Base-by-base conservation (phyloP, 148 eudicot genomes). In the Vaccinium darrowii region DNA sequence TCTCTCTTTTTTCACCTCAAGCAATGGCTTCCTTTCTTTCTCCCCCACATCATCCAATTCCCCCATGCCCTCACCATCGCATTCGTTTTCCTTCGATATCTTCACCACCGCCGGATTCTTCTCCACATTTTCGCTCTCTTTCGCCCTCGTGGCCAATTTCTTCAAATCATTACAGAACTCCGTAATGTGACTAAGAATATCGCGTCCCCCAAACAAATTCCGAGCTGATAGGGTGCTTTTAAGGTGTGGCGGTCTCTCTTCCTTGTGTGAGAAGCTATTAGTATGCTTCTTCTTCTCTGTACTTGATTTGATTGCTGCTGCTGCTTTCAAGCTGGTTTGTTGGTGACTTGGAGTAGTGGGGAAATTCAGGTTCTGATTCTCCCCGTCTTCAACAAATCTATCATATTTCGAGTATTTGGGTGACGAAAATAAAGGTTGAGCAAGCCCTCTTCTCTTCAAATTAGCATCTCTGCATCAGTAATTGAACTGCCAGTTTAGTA, bases 91-190 rank as follows among this genome's bases (percentile, higher is more conserved):
- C 30, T 75, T 79, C 47, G 33, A 58, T 78, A 72, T 57, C 75
- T 21, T 72, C 27, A 12, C 75, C 25, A 76, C 81, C 75, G 63
- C 12, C 13, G 79, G 57, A 82, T 69, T 84, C 86, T 60, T 79
- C 25, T 87, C 90, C 50, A 15, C 83, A 78, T 80, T 69, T 25
- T 91, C 94, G 33, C 81, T 83, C 39, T 89, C 93, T 80, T 90
- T 91, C 8, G 84, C 79, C 86, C 89, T 90, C 11, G 43, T 87
- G 0, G 96, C 91, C 90, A 95, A 72, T 79, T 88, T 91, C 93
- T 94, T 95, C 84, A 95, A 82, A 81, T 95, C 98, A 18, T 75
- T 90, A 85, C 98, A 94, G 73, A 95, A 93, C 19, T 94, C 98
- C 0, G 90, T 85, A 19, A 95, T 92, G 82, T 93, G 94, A 72